Evolutionary conservation across 106 monocot species (phyloP), one percentile per base, ranked within the genome.

Genomic region (Phalaenopsis aphrodite): DNA sequence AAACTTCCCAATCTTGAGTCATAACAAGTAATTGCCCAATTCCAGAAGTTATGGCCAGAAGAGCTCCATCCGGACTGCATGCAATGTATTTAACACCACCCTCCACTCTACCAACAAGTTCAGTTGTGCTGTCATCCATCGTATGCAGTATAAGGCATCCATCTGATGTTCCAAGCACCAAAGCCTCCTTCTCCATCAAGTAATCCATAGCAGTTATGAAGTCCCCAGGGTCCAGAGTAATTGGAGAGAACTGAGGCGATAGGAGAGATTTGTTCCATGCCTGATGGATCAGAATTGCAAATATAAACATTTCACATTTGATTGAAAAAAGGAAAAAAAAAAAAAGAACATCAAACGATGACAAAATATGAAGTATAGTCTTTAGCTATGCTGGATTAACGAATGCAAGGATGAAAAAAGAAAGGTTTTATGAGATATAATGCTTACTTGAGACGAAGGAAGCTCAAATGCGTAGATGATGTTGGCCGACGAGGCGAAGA

Each of bases 1-100:
- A 74, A 41, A 99, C 89, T 81, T 98, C 93, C 99, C 99, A 99
- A 73, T 99, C 99, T 76, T 87, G 82, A 82, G 99, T 93, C 91
- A 99, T 91, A 55, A 93, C 83, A 48, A 99, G 82, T 57, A 95
- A 85, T 64, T 90, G 90, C 56, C 95, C 95, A 14, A 86, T 82
- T 56, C 95, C 95, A 87, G 89, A 77, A 52, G 91, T 88, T 46
- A 99, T 85, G 79, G 91, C 91, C 67, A 99, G 83, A 83, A 95
- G 89, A 80, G 88, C 92, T 80, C 98, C 98, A 88, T 99, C 95
- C 42, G 98, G 98, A 79, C 98, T 99, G 52, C 81, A 89, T 69
- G 87, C 74, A 76, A 99, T 87, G 82, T 81, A 80, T 74, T 80
- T 90, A 41, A 95, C 88, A 73, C 99, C 95, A 76, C 95, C 99